These are phyloP conservation scores for Herpetospermum pedunculosum DNA, from an alignment of 306 rosid genomes.

Conservation along the genomic window DNA sequence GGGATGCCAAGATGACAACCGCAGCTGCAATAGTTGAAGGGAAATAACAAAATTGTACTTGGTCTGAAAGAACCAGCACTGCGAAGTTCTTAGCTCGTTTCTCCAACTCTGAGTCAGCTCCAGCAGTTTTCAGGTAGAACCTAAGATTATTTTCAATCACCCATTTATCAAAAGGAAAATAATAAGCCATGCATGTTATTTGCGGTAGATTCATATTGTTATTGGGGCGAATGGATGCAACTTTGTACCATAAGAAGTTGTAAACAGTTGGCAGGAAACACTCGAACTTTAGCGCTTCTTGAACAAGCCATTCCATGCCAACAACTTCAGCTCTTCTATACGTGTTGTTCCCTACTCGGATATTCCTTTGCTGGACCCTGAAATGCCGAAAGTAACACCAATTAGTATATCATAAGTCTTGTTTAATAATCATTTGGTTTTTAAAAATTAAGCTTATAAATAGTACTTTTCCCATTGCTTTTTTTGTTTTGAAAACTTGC, in stretches of 20 bases:
- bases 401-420: constrained; percentile 2
- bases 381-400: constrained; percentile 16
- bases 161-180: not conserved
- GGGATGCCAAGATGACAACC: constrained; percentile 63
- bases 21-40: constrained; percentile 98
- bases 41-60: constrained; percentile 46
- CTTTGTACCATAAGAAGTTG: constrained; percentile 84
- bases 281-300: constrained; percentile 70
- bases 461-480: too few relatives aligned
- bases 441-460: too few relatives aligned
- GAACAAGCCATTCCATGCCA: constrained; percentile 97
- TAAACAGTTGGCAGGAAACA: constrained; percentile 70
- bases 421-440: too few relatives aligned
- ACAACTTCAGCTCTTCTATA: constrained; percentile 82
- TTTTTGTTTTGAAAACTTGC: too few relatives aligned
- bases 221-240: not conserved
- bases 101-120: constrained; percentile 55
- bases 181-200: constrained; percentile 3
- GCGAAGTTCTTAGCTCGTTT: constrained; percentile 64
- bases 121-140: constrained; percentile 74
- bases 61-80: constrained; percentile 45
- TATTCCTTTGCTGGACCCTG: constrained; percentile 47
- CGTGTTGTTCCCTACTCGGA: constrained; percentile 31
- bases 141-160: constrained; percentile 23
- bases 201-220: constrained; percentile 12